phyloP scores from a whole-genome alignment of 305 asterid species.

The Fraxinus platypoda region DNA sequence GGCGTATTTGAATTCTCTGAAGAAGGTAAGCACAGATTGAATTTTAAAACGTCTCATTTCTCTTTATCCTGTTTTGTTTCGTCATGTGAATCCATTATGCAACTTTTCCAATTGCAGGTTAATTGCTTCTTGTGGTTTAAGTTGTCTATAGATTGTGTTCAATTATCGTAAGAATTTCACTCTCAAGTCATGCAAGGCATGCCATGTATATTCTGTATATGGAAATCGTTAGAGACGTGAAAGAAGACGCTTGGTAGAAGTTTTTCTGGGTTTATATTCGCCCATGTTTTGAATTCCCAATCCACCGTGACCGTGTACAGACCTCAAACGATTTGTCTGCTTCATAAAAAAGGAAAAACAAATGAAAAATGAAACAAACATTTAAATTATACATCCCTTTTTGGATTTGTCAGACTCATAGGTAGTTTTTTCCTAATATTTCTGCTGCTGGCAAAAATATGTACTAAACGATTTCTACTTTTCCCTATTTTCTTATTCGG shows the following conservation, averaged over 20 bases:
- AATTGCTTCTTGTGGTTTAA: slow-evolving; percentile 4
- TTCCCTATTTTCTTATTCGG: background rate
- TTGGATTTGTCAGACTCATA: background rate
- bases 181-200: background rate
- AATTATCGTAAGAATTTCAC: slow-evolving; percentile 6
- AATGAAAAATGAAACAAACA: background rate
- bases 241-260: background rate
- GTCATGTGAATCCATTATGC: background rate
- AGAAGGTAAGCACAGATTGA: slow-evolving; percentile 36
- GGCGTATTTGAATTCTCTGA: slow-evolving; percentile 64
- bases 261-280: background rate
- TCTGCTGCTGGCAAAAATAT: background rate
- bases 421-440: background rate
- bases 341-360: background rate
- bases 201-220: background rate
- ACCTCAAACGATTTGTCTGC: background rate
- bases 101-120: slow-evolving; percentile 30
- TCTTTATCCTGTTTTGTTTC: background rate
- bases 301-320: background rate
- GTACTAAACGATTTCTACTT: background rate
- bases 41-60: background rate
- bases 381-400: background rate
- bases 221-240: background rate
- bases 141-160: background rate
- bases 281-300: background rate